These are phyloP conservation scores for Laetiporus sulphureus DNA, from an alignment of 1,284 basidiomycete species.

Conservation along the genomic window DNA sequence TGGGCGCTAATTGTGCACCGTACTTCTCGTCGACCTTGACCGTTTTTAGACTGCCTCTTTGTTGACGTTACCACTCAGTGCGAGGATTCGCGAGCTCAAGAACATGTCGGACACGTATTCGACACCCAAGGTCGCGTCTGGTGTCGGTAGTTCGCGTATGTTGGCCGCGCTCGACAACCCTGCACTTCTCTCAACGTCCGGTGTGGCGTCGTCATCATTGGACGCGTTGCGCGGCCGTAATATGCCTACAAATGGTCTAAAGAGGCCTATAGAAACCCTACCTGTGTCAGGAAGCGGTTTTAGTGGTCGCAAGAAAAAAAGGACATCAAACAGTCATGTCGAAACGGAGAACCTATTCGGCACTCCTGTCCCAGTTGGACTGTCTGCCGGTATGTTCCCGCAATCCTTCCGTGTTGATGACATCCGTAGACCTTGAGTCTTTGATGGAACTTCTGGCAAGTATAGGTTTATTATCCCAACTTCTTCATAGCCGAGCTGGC, in stretches of 20 bases:
- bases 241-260: constrained; percentile 5
- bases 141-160: constrained; percentile 14
- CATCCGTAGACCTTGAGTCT: too few relatives aligned
- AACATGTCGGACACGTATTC: background rate
- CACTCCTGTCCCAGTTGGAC: background rate
- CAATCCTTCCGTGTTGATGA: too few relatives aligned
- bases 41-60: too few relatives aligned
- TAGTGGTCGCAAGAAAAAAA: constrained; percentile 8
- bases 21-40: too few relatives aligned
- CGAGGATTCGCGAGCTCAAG: too few relatives aligned
- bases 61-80: too few relatives aligned
- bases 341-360: constrained; percentile 1
- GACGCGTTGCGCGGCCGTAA: constrained; percentile 9
- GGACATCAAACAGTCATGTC: background rate
- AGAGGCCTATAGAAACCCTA: constrained; percentile 5
- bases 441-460: too few relatives aligned
- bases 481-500: too few relatives aligned
- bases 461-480: too few relatives aligned
- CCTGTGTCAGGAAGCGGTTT: constrained; percentile 3
- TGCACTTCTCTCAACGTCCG: constrained; percentile 7
- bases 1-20: too few relatives aligned
- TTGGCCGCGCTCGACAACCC: constrained; percentile 19
- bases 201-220: too few relatives aligned
- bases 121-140: constrained; percentile 5
- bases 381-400: background rate